phyloP scores from a whole-genome alignment of 345 rosid species.

The Physaria fendleri region DNA sequence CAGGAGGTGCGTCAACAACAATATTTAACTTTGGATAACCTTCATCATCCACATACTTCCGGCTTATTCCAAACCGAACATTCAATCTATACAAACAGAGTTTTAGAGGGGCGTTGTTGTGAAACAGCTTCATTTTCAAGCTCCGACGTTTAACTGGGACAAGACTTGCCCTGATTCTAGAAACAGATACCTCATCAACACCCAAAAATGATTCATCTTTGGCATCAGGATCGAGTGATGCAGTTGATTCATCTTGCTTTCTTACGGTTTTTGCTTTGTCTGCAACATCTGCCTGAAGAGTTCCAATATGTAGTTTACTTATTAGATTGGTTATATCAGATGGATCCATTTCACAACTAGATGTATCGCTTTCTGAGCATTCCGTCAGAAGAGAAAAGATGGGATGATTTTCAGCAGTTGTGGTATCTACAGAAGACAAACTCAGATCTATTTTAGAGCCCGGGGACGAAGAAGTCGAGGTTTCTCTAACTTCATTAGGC shows the following conservation, averaged over 20 bases:
- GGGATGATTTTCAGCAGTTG: slow-evolving; percentile 33
- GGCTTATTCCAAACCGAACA: slow-evolving; percentile 54
- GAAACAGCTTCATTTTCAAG: slow-evolving; percentile 44
- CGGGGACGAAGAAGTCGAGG: slow-evolving; percentile 25
- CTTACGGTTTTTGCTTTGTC: slow-evolving; percentile 33
- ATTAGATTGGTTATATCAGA: slow-evolving; percentile 38
- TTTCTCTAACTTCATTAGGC: slow-evolving; percentile 20
- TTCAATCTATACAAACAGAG: slow-evolving; percentile 44
- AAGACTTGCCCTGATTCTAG: slow-evolving; percentile 42
- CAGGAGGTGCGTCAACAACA: slow-evolving; percentile 50
- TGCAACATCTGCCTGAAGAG: slow-evolving; percentile 32
- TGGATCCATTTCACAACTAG: slow-evolving; percentile 4
- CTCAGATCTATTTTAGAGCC: slow-evolving; percentile 14
- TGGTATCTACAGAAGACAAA: slow-evolving; percentile 17
- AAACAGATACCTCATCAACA: slow-evolving; percentile 43
- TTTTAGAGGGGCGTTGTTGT: slow-evolving; percentile 38
- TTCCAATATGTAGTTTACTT: slow-evolving; percentile 33
- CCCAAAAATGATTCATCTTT: slow-evolving; percentile 34
- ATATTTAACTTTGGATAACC: slow-evolving; percentile 64
- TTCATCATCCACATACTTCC: slow-evolving; percentile 38
- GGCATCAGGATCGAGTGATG: slow-evolving; percentile 16
- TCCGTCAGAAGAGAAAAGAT: slow-evolving; percentile 34
- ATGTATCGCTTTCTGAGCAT: slow-evolving; percentile 17
- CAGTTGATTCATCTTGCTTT: slow-evolving; percentile 27
- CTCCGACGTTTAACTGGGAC: slow-evolving; percentile 39